Base-by-base conservation (phyloP, 2,329 filamentous ascomycete genomes). In the Aspergillus sp. region DNA sequence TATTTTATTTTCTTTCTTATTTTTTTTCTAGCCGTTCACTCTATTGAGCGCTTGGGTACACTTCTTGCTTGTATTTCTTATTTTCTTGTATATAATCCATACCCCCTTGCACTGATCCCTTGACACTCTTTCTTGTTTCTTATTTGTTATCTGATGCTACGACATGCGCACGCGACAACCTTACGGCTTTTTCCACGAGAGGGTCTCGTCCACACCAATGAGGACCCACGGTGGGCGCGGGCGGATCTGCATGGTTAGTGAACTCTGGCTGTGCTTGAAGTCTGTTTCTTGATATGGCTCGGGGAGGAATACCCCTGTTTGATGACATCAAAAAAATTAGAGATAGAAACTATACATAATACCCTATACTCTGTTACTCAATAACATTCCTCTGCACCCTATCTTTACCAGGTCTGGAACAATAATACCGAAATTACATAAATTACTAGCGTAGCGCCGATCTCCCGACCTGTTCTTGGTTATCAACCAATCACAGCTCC, bases 371-470 rank as follows among this genome's bases (percentile, higher is more conserved):
- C 34, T 7, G 19, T n/a, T 4, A 33, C 5, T 19, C 4, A 5
- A 36, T 36, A 12, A 5, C 33, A 35, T 12, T 19, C 19, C 10
- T 5, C 9, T 10, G 2, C 5, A 35, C 8, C n/a, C 19, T 19
- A 36, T 7, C 8, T 36, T 7, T 6, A 19, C 10, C n/a, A 5
- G 9, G 19, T 5, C 34, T 34, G 6, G 8, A 12, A 6, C 34
- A 36, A 19, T 19, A 36, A 7, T 6, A 36, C 34, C n/a, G 34
- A 36, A 36, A 36, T 12, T 36, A 36, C 34, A n/a, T 9, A 39
- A 39, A 9, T 4, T 39, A 28, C 36, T 39, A 39, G 36, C 36
- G 36, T 26, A n/a, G 32, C n/a, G 46, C 42, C 39, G 46, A 48
- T 48, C 46, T 42, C 46, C 46, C 42, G 42, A 38, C 12, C 36